These are phyloP conservation scores for Agroathelia rolfsii DNA, from an alignment of 1,284 basidiomycete species.

Conservation along the genomic window DNA sequence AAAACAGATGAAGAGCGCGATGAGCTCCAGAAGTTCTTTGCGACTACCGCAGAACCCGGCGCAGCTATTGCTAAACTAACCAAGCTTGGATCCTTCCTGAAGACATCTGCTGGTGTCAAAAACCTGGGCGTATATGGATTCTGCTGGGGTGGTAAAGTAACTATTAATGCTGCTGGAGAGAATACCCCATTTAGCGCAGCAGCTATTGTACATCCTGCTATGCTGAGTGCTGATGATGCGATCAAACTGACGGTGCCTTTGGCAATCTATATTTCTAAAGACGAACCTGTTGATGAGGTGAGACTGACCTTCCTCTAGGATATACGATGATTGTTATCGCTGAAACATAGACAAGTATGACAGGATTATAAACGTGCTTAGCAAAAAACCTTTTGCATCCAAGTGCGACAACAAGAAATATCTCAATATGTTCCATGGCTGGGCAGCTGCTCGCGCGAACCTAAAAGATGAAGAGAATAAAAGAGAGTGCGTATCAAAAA, in stretches of 20 bases:
- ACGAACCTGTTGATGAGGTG: conserved; percentile 50
- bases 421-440: conserved; percentile 55
- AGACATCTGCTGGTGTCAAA: conserved; percentile 32
- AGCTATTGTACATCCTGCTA: conserved; percentile 46
- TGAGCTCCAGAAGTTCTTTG: conserved; percentile 48
- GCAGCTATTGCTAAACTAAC: conserved; percentile 34
- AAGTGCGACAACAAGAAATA: conserved; percentile 50
- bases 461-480: conserved; percentile 53
- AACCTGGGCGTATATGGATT: conserved; percentile 44
- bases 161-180: conserved; percentile 25
- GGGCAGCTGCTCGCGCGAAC: conserved; percentile 63
- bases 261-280: conserved; percentile 50
- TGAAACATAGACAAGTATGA: conserved; percentile 29
- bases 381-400: conserved; percentile 40
- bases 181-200: conserved; percentile 37
- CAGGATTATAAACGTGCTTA: conserved; percentile 38
- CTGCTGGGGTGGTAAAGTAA: conserved; percentile 58
- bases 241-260: conserved; percentile 43
- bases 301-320: too few relatives aligned
- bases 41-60: conserved; percentile 34
- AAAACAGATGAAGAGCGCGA: conserved; percentile 37
- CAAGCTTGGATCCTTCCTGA: conserved; percentile 35
- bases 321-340: neutral
- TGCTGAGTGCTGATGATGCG: conserved; percentile 48
- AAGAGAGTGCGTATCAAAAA: conserved; percentile 36